These are phyloP conservation scores for Eucalyptus tenuipes DNA, from an alignment of 345 rosid genomes.

Conservation along the genomic window DNA sequence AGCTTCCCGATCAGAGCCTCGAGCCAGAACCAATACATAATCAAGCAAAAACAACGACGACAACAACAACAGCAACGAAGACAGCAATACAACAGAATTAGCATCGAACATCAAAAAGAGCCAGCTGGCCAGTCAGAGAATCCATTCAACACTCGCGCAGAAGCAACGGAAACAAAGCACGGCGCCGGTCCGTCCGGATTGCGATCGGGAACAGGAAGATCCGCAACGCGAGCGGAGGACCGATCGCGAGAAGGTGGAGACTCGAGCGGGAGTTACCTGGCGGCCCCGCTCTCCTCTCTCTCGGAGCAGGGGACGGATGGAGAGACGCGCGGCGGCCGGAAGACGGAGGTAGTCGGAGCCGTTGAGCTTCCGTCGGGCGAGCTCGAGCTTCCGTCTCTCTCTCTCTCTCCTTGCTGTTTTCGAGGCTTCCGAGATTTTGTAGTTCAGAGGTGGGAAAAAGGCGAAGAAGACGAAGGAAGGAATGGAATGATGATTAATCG, in stretches of 20 bases:
- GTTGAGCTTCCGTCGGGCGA: neutral
- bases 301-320: constrained; percentile 4
- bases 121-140: neutral
- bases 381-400: neutral
- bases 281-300: neutral
- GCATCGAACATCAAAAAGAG: neutral
- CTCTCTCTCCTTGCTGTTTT: constrained; percentile 12
- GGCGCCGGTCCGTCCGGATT: neutral
- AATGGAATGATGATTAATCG: neutral
- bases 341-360: neutral
- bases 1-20: neutral
- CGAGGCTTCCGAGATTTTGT: constrained; percentile 9
- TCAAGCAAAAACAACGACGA: neutral
- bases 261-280: neutral
- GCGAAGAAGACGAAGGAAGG: neutral
- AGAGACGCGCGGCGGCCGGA: neutral
- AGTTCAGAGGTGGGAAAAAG: neutral
- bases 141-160: neutral
- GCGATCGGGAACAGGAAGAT: neutral
- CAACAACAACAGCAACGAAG: neutral
- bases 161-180: neutral
- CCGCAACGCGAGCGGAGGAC: neutral
- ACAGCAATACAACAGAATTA: neutral
- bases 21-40: too few species aligned
- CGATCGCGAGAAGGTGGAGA: neutral